These are phyloP conservation scores for Phytophthora nicotianae DNA, from an alignment of 352 stramenopile species.

Conservation along the genomic window DNA sequence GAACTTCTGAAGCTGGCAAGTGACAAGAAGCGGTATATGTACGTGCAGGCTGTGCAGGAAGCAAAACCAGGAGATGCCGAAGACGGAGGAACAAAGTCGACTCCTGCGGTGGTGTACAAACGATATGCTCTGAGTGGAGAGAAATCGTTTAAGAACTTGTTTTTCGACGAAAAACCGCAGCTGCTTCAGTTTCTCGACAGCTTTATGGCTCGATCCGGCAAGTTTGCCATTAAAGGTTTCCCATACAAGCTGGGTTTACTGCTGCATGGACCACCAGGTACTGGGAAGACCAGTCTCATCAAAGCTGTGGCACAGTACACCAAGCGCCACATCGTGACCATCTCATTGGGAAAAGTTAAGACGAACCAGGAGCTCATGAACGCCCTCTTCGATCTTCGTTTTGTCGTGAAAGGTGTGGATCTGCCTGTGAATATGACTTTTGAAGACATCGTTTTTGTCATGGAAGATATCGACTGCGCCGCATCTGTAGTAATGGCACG, in stretches of 20 bases:
- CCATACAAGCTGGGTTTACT: constrained; percentile 91
- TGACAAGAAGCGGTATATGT: constrained; percentile 60
- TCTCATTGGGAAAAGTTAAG: constrained; percentile 72
- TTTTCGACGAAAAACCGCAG: constrained; percentile 82
- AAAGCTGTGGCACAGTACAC: constrained; percentile 88
- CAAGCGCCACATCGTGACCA: constrained; percentile 77
- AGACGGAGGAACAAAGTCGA: background rate
- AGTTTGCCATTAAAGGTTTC: constrained; percentile 89
- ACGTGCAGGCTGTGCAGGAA: constrained; percentile 32
- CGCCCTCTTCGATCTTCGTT: constrained; percentile 74
- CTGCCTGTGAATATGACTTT: constrained; percentile 72
- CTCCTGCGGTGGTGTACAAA: constrained; percentile 43
- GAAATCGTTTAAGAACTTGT: constrained; percentile 90
- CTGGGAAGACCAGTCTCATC: constrained; percentile 91
- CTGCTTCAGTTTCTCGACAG: constrained; percentile 76
- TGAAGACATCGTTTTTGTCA: constrained; percentile 89
- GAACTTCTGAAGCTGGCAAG: constrained; percentile 40
- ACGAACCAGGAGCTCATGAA: constrained; percentile 89
- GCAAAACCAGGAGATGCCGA: constrained; percentile 12
- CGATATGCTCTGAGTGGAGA: constrained; percentile 83
- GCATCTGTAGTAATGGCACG: constrained; percentile 67
- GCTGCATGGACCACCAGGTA: constrained; percentile 88
- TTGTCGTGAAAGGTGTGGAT: constrained; percentile 62
- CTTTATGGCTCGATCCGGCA: constrained; percentile 70
- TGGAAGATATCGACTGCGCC: constrained; percentile 90